Evolutionary conservation across 306 rosid genomes (phyloP), one percentile per base, ranked within the genome.

Genomic region (Dryas alaskensis): DNA sequence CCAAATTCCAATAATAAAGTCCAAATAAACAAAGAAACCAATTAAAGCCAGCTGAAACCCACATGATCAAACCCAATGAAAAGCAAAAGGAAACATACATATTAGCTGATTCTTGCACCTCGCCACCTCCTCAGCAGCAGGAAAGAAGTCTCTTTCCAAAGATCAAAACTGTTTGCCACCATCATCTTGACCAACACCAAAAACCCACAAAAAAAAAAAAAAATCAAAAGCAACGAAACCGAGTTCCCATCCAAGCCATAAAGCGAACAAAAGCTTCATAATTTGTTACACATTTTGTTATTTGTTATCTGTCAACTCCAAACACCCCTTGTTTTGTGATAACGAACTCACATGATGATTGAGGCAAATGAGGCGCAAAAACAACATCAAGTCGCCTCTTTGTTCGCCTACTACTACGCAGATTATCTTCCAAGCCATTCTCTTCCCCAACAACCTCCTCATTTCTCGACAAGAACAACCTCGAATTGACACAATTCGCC

Each of bases 71-170:
- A 81, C 60, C 39, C 54, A 68, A 25, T 7, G 49, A 60, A 54
- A 64, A 39, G 6, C n/a, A 74, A 60, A 22, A 40, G 8, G 44
- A 17, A 80, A 63, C 95, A 59, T 85, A 94, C 97, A 82, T 86
- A 65, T 94, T 97, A 73, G 97, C 92, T 11, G 99, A 94, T 87
- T 94, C 99, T 84, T 94, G 99, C 57, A 94, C 97, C 86, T 1
- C 37, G 3, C 37, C 37, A 31, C 37, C 37, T 89, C 97, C 81
- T 94, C 99, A 16, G 99, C 99, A 0, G 96, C 95, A 69, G 96
- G 85, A 87, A 94, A 94, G 83, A 94, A 94, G 60, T 94, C 99
- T 52, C 91, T 70, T 83, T 92, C 99, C 99, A 94, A 76, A 88
- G 87, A 92, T 94, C 95, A 79, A 89, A 94, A 69, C 92, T 92